A percentile compares a stretch with the other conserved stretches of the same genome.
Conservation (phyloP, 768 basidiomycete species). For the Podaxis mareebaensis region DNA sequence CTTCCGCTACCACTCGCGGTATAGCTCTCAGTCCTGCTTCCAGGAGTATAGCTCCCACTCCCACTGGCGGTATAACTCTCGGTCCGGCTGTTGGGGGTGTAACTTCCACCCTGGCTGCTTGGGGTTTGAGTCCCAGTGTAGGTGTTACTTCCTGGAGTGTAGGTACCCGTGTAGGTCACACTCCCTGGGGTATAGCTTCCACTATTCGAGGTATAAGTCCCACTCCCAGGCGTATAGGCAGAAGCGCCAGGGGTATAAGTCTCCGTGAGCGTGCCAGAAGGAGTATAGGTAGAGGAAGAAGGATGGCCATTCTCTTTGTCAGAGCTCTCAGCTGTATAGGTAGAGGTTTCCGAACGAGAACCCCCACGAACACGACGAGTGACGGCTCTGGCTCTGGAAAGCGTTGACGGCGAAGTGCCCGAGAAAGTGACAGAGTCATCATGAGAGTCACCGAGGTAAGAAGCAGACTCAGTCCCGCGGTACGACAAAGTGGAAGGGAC, state of each 20-base stretch:
- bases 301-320: conserved; percentile 57
- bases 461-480: conserved; percentile 52
- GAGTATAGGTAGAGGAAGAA: conserved; percentile 3
- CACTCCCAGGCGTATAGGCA: conserved; percentile 23
- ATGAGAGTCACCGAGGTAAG: conserved; percentile 58
- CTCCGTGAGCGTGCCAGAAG: background rate
- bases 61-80: conserved; percentile 31
- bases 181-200: conserved; percentile 30
- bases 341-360: conserved; percentile 44
- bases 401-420: conserved; percentile 49
- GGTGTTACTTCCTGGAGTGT: conserved; percentile 24
- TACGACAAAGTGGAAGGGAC: conserved; percentile 53
- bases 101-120: conserved; percentile 19
- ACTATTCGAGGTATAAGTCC: conserved; percentile 24
- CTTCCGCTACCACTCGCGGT: conserved; percentile 24
- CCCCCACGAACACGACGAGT: conserved; percentile 47
- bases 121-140: conserved; percentile 26
- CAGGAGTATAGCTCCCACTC: conserved; percentile 13
- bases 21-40: conserved; percentile 27
- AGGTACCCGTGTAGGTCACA: conserved; percentile 27
- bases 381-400: conserved; percentile 61
- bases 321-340: conserved; percentile 43
- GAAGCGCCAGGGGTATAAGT: conserved; percentile 9
- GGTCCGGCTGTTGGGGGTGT: conserved; percentile 19
- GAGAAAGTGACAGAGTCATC: conserved; percentile 40